A percentile compares a stretch with the other conserved stretches of the same genome.
Evolutionary conservation across 2,329 filamentous ascomycete species (phyloP).

Genomic region (Mycosphaerella sp.): DNA sequence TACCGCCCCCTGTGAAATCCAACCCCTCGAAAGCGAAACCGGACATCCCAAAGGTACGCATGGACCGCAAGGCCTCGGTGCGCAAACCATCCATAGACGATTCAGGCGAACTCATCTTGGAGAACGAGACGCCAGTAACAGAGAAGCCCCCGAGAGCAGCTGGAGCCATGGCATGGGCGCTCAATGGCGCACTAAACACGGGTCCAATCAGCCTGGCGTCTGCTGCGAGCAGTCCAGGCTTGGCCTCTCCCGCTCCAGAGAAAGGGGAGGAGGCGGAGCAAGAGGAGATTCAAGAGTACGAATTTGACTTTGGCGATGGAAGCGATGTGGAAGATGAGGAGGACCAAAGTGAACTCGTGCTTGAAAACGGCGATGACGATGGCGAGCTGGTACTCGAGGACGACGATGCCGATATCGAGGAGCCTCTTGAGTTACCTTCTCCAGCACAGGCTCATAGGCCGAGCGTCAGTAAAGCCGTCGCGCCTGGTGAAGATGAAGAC

Average conservation of each 20-base stretch:
- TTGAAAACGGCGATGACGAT: conserved; percentile 14
- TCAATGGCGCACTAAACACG: conserved; percentile 30
- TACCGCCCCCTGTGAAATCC: neutral
- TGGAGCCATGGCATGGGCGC: conserved; percentile 27
- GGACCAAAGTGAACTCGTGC: conserved; percentile 5
- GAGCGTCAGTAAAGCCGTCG: conserved; percentile 18
- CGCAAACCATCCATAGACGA: conserved; percentile 27
- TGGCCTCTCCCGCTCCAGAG: conserved; percentile 18
- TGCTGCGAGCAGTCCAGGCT: conserved; percentile 36
- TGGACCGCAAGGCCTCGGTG: conserved; percentile 29
- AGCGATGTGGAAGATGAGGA: conserved; percentile 14
- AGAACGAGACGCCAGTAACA: conserved; percentile 27
- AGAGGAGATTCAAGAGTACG: conserved; percentile 20
- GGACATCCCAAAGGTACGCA: conserved; percentile 21
- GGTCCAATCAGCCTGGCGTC: conserved; percentile 42
- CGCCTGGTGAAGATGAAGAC: conserved; percentile 31
- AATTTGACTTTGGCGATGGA: conserved; percentile 28
- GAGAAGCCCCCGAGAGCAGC: conserved; percentile 20
- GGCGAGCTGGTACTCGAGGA: conserved; percentile 21
- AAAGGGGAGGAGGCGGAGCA: conserved; percentile 16
- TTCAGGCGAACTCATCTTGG: conserved; percentile 32
- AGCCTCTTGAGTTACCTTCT: conserved; percentile 25
- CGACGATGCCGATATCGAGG: conserved; percentile 33
- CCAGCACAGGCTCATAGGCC: conserved; percentile 27
- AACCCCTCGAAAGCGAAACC: conserved; percentile 14